phyloP scores from a whole-genome alignment of 2,329 filamentous ascomycete genomes.

The Trichoderma sp. region DNA sequence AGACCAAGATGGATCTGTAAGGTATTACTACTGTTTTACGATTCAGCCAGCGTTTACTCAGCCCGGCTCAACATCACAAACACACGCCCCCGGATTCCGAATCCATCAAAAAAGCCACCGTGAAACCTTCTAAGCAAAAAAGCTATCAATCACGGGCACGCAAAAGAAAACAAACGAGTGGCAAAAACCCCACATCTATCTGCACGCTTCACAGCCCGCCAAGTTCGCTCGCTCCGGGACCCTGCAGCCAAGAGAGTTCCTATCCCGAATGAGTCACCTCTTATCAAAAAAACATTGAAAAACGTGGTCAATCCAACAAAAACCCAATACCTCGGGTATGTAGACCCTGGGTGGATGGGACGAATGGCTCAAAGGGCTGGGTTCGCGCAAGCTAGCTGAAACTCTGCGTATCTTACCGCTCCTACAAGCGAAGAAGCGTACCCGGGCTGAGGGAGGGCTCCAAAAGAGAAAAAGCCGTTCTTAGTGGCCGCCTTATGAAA shows the following conservation, averaged over 20 bases:
- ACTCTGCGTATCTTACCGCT: neutral
- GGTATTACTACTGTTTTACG: neutral
- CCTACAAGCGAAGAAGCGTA: neutral
- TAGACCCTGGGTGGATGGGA: neutral
- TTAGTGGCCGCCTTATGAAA: slow-evolving; percentile 5
- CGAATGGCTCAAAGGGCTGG: neutral
- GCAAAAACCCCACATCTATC: neutral
- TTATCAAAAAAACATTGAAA: neutral
- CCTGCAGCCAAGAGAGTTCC: neutral
- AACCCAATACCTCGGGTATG: neutral
- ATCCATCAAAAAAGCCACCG: neutral
- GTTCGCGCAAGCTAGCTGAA: neutral
- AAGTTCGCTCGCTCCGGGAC: neutral
- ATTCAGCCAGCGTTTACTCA: neutral
- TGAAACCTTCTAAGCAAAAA: neutral
- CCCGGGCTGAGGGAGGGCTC: neutral
- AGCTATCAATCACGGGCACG: neutral
- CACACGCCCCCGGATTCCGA: neutral
- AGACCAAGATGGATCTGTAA: neutral
- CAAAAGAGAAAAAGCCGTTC: neutral
- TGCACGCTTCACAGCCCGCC: neutral
- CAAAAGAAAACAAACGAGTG: neutral
- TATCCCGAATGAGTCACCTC: neutral
- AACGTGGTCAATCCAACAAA: neutral
- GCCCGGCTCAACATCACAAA: neutral